These are phyloP conservation scores for Coleophoma crateriformis DNA, from an alignment of 2,329 filamentous ascomycete species.

Conservation along the genomic window DNA sequence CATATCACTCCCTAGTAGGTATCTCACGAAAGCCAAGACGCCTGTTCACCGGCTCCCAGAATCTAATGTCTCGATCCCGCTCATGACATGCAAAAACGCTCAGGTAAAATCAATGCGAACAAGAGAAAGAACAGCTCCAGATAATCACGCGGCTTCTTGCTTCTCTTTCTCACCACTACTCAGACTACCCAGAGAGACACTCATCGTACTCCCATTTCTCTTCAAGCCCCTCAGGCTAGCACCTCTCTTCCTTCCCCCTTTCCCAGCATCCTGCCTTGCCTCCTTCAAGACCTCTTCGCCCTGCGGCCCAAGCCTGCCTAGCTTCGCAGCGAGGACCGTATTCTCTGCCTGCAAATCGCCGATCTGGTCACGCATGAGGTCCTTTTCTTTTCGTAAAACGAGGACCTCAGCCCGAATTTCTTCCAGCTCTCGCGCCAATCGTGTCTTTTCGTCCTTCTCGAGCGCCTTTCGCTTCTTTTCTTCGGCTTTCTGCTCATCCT, in stretches of 20 bases:
- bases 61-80: no score
- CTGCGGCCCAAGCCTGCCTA: conserved; percentile 38
- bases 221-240: conserved; percentile 14
- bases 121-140: no score
- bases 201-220: conserved; percentile 7
- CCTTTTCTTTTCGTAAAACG: conserved; percentile 47
- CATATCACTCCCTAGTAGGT: no score
- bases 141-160: not conserved
- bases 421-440: conserved; percentile 47
- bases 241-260: conserved; percentile 14
- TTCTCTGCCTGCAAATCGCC: conserved; percentile 56
- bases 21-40: no score
- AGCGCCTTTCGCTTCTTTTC: conserved; percentile 42
- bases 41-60: no score
- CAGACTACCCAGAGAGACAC: not conserved
- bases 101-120: no score
- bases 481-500: conserved; percentile 56
- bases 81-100: no score
- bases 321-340: conserved; percentile 47
- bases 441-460: conserved; percentile 48
- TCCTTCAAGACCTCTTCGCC: conserved; percentile 22
- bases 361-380: conserved; percentile 48
- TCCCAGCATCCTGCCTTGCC: conserved; percentile 14
- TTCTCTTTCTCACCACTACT: conserved; percentile 8
- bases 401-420: conserved; percentile 45